Base-by-base conservation (phyloP, 768 basidiomycete genomes). In the Lactarius hengduanensis region DNA sequence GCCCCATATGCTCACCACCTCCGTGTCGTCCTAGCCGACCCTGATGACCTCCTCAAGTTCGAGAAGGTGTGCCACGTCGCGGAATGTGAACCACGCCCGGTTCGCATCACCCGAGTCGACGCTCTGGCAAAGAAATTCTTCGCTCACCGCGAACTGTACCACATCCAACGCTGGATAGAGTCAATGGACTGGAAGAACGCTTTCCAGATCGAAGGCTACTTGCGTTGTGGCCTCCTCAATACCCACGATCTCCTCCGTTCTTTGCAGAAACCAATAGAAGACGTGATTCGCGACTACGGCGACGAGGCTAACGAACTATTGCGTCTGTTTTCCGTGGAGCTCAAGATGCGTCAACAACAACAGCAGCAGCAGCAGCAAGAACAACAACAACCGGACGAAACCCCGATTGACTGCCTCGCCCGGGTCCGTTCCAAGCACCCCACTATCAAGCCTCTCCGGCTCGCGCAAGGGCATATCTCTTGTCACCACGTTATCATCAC, bases 401-500 rank as follows among this genome's bases (percentile, higher is more conserved):
- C 26, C 26, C 26, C 26, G 1, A 56, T 74, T 32, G 71, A 76
- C 18, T 88, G 86, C 63, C 87, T 85, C 58, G 68, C 81, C 20
- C 77, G 77, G 7, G 70, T 80, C 28, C 61, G 75, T 63, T 36
- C 28, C 68, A 72, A 47, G 60, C 72, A 28, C 72, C 74, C 53
- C 53, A 26, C 26, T 26, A 62, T 8, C 22, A 87, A 26, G 26
- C 26, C 26, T 1, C 26, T 26, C 26, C 26, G 26, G 26, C 26
- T 26, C 26, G 26, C 26, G 26, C 26, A 26, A 26, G 26, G 26
- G 26, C 26, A 26, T 1, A 26, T 91, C 71, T 78, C 79, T n/a
- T 92, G 89, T 69, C 86, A 85, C 57, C 90, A 91, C 69, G 84
- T 90, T 56, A 90, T 87, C 0, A 82, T 92, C 45, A 90, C 90